Conservation (phyloP, 441 rosid genomes). For the Erodium trifolium region DNA sequence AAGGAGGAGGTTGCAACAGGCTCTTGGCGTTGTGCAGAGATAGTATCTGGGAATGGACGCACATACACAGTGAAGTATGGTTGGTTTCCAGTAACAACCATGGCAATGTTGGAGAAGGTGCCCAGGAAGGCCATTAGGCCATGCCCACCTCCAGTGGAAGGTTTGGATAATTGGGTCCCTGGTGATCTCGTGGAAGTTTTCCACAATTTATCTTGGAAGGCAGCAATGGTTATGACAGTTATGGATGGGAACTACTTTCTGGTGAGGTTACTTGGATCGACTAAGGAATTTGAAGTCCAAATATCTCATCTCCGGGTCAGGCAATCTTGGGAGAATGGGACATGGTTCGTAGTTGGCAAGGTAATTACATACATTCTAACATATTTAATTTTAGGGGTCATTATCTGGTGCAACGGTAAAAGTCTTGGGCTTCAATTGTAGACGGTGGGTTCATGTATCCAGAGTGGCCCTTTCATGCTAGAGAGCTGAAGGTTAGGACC, state of each 20-base stretch:
- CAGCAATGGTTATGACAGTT: slow-evolving; percentile 39
- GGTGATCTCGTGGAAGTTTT: slow-evolving; percentile 64
- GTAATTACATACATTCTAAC: slow-evolving; percentile 24
- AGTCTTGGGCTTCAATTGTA: slow-evolving; percentile 5
- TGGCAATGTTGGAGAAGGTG: slow-evolving; percentile 31
- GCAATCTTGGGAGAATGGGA: slow-evolving; percentile 50
- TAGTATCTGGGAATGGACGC: slow-evolving; percentile 49
- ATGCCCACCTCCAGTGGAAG: slow-evolving; percentile 40
- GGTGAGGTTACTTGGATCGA: slow-evolving; percentile 43
- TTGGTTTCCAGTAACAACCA: slow-evolving; percentile 15
- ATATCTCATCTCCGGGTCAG: slow-evolving; percentile 45
- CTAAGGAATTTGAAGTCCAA: slow-evolving; percentile 30
- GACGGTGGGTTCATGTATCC: not conserved
- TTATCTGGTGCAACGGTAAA: slow-evolving; percentile 3
- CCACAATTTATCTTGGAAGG: slow-evolving; percentile 47
- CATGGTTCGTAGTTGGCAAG: slow-evolving; percentile 55
- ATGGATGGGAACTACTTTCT: slow-evolving; percentile 28
- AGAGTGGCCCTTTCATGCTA: slow-evolving; percentile 1
- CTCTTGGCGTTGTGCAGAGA: slow-evolving; percentile 51
- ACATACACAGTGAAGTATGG: slow-evolving; percentile 38
- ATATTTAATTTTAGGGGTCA: not conserved
- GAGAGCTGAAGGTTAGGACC: slow-evolving; percentile 6
- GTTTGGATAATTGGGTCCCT: slow-evolving; percentile 30
- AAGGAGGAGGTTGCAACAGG: slow-evolving; percentile 38
- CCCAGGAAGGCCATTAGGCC: slow-evolving; percentile 54